A percentile compares a stretch with the other conserved stretches of the same genome.
Evolutionary conservation across 2,329 filamentous ascomycete species (phyloP).

Genomic region (Ophiosphaerella herpotricha): DNA sequence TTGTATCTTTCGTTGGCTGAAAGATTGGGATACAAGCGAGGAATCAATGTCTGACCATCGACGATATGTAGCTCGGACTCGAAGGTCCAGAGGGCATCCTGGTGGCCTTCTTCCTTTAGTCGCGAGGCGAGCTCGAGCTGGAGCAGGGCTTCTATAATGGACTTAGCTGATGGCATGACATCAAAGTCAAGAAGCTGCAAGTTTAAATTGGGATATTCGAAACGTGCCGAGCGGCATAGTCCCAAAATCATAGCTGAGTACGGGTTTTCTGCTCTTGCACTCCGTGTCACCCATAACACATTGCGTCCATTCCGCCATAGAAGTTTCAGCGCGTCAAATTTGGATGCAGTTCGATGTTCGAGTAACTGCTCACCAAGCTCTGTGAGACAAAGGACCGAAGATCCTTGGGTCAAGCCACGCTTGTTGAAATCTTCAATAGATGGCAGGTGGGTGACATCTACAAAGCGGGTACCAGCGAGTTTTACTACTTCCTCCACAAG

Average conservation of each 20-base stretch:
- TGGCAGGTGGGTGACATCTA: slow-evolving; percentile 1
- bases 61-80: slow-evolving; percentile 7
- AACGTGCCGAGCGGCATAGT: slow-evolving; percentile 1
- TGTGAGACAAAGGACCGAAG: slow-evolving; percentile 5
- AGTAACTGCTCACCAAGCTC: slow-evolving; percentile 8
- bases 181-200: slow-evolving; percentile 10
- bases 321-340: slow-evolving; percentile 4
- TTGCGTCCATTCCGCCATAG: slow-evolving; percentile 4
- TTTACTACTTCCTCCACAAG: background rate
- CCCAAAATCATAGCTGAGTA: slow-evolving; percentile 9
- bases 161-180: slow-evolving; percentile 5
- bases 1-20: slow-evolving; percentile 24
- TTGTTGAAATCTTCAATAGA: slow-evolving; percentile 7
- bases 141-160: slow-evolving; percentile 4
- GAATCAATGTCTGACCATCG: slow-evolving; percentile 1
- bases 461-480: background rate
- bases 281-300: slow-evolving; percentile 10
- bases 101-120: background rate
- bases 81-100: slow-evolving; percentile 6
- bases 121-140: slow-evolving; percentile 1
- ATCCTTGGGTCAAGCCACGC: slow-evolving; percentile 2
- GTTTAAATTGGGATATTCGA: slow-evolving; percentile 6
- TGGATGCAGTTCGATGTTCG: slow-evolving; percentile 1
- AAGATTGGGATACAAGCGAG: slow-evolving; percentile 5
- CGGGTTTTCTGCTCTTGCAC: slow-evolving; percentile 7